These are phyloP conservation scores for Musa acuminata DNA, from an alignment of 176 grass and related monocot genomes.

Conservation along the genomic window DNA sequence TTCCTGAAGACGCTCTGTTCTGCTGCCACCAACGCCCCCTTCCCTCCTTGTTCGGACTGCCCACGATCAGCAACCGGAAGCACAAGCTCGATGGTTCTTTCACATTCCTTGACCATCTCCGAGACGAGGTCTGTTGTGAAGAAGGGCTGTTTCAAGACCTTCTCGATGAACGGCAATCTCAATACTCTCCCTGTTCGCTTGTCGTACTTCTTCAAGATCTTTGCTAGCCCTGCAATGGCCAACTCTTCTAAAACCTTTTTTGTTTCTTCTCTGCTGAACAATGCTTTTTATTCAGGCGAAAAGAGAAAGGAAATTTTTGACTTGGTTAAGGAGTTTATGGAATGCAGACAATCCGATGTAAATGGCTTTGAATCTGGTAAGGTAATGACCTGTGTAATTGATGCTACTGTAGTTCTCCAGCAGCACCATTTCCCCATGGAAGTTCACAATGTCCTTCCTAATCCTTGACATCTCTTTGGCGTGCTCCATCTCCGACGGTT, in stretches of 20 bases:
- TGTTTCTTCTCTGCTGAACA: background rate
- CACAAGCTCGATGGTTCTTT: conserved; percentile 44
- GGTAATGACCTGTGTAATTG: conserved; percentile 64
- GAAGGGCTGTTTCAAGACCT: conserved; percentile 70
- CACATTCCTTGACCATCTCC: conserved; percentile 54
- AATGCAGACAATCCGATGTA: background rate
- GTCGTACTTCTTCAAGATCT: conserved; percentile 90
- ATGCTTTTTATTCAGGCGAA: no score
- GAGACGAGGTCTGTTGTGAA: conserved; percentile 75
- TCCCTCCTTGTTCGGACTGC: background rate
- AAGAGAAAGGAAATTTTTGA: background rate
- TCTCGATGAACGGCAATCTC: conserved; percentile 58
- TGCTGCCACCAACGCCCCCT: background rate
- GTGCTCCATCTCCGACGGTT: conserved; percentile 10
- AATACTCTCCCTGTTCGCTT: conserved; percentile 54
- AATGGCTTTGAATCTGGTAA: background rate
- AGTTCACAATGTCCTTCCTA: conserved; percentile 56
- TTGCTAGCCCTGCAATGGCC: conserved; percentile 41
- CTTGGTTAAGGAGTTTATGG: background rate
- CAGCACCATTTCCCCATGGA: conserved; percentile 76
- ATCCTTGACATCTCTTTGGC: conserved; percentile 23
- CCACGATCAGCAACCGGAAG: conserved; percentile 20
- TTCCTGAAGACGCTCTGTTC: conserved; percentile 56
- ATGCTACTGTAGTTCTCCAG: conserved; percentile 70
- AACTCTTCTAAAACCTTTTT: background rate